Percentiles rank a stretch among this genome's conserved stretches.
Conservation (phyloP, 2,329 filamentous ascomycete species). For the Epichloe sylvatica region DNA sequence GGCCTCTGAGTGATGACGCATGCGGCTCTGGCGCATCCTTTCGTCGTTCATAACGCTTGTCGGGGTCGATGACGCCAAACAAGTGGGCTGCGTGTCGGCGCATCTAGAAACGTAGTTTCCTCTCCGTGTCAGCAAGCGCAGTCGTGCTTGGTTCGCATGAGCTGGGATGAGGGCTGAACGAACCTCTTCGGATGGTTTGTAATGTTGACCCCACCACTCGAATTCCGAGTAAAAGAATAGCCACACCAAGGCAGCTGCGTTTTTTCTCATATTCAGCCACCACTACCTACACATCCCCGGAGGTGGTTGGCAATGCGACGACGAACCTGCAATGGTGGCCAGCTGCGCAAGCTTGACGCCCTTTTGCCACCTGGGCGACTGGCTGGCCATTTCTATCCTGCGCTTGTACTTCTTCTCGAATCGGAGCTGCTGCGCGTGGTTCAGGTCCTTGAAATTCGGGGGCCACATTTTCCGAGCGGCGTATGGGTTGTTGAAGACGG, state of each 20-base stretch:
- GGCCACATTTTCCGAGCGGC: constrained; percentile 63
- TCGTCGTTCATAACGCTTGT: constrained; percentile 28
- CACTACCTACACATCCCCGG: neutral
- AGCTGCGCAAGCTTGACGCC: constrained; percentile 51
- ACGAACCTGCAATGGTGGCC: constrained; percentile 40
- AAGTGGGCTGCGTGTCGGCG: constrained; percentile 23
- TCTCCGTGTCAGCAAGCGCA: neutral
- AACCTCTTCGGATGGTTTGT: constrained; percentile 30
- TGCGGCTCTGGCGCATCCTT: constrained; percentile 22
- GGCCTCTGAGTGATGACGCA: constrained; percentile 11
- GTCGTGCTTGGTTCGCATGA: neutral
- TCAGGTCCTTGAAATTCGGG: constrained; percentile 58
- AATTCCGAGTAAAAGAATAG: constrained; percentile 30
- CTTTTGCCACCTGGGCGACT: constrained; percentile 48
- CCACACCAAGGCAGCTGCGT: constrained; percentile 23
- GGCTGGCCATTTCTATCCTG: constrained; percentile 46
- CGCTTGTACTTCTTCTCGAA: constrained; percentile 70
- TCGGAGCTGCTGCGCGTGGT: constrained; percentile 58
- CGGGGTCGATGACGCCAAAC: constrained; percentile 27
- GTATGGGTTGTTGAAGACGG: constrained; percentile 41
- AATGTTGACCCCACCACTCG: constrained; percentile 29
- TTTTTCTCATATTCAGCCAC: neutral
- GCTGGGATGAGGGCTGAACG: neutral
- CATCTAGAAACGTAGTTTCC: constrained; percentile 15
- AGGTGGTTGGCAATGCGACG: constrained; percentile 22